Conservation (phyloP, 2,329 filamentous ascomycete species). For the Xylariaceae sp. region DNA sequence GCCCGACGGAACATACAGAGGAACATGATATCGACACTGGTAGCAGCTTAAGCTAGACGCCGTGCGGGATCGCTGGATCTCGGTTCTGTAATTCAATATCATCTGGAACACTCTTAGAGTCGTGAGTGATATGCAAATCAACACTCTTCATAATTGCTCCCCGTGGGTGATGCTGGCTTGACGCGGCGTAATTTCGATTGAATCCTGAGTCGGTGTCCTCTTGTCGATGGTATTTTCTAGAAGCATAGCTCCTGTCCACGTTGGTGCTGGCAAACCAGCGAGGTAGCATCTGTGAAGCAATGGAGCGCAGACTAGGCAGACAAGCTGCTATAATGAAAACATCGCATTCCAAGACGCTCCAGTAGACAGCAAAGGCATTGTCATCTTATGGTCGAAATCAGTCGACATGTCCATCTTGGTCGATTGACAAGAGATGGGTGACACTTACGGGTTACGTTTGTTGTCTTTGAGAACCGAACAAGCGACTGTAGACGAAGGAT, state of each 20-base stretch:
- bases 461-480: slow-evolving; percentile 7
- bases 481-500: slow-evolving; percentile 7
- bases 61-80: background rate
- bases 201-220: slow-evolving; percentile 5
- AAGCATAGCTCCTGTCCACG: background rate
- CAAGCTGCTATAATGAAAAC: slow-evolving; percentile 10
- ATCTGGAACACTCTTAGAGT: background rate
- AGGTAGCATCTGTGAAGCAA: slow-evolving; percentile 1
- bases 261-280: slow-evolving; percentile 1
- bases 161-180: background rate
- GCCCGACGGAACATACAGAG: too few relatives aligned
- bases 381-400: background rate
- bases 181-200: too few relatives aligned
- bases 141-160: slow-evolving; percentile 8
- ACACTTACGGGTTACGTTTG: slow-evolving; percentile 7
- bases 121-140: slow-evolving; percentile 9
- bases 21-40: background rate
- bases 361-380: slow-evolving; percentile 7
- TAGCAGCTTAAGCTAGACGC: background rate
- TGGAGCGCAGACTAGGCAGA: slow-evolving; percentile 8
- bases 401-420: background rate
- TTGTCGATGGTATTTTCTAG: slow-evolving; percentile 8
- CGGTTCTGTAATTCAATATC: slow-evolving; percentile 5
- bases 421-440: background rate
- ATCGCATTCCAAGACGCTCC: slow-evolving; percentile 11